Base-by-base conservation (phyloP, 306 rosid species). In the Senna tora region DNA sequence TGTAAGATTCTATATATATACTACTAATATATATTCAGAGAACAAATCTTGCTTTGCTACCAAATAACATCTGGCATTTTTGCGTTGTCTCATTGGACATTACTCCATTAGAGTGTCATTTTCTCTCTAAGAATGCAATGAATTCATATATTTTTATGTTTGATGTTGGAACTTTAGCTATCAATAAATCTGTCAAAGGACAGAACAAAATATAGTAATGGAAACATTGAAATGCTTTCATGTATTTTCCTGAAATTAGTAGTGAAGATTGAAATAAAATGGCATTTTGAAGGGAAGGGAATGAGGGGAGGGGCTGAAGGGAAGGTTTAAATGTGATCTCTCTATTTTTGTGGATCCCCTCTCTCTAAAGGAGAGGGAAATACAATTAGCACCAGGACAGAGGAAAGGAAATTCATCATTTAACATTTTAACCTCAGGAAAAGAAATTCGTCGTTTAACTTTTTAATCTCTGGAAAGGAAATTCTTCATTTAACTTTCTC, bases 1-100 rank as follows among this genome's bases (percentile, higher is more conserved):
- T 91, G 97, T 94, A 89, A 83, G 96, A 46, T 74, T 64, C 71
- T 45, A 51, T n/a, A n/a, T 62, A 67, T 68, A 50, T 80, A 42
- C 51, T 62, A 12, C 56, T 28, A 11, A 19, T 7, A 41, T 63
- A 45, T 39, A 28, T 75, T 36, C 11, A 52, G 54, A 60, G 46
- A 53, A 54, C 22, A 14, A 55, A 32, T 46, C 58, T 57, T 58
- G 14, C 47, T 39, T 63, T 64, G 34, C 45, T 19, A 59, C 32
- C 45, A 50, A 55, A 61, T 43, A 12, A 67, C 10, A 66, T 61
- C 60, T 75, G 30, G 42, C 43, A 59, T 39, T 61, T 72, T n/a
- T 8, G 19, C 22, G 21, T 16, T 16, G 3, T 51, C 14, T 13
- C 46, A 12, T 33, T 33, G 14, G 22, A 34, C 28, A 36, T 14